Base-by-base conservation (phyloP, 2,329 filamentous ascomycete species). In the Epichloe festucae region DNA sequence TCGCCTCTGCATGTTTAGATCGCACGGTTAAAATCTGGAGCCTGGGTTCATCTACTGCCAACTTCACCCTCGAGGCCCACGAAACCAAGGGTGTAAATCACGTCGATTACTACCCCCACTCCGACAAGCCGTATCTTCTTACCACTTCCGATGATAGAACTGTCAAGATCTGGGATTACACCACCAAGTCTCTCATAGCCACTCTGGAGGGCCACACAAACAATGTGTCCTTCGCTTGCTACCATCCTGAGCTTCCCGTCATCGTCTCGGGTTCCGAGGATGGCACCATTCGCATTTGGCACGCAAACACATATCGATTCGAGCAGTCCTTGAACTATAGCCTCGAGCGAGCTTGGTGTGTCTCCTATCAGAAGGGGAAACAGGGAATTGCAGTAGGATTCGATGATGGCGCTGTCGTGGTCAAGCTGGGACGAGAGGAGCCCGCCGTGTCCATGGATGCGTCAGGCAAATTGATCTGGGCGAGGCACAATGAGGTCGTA, bases 101-200 rank as follows among this genome's bases (percentile, higher is more conserved):
- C 65, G 90, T 98, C 61, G 93, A 98, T 65, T 98, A 85, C 71
- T 85, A 85, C 63, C 82, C 82, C 11, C 81, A 84, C 62, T 82
- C 81, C 59, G 82, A 85, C 64, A 85, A 85, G 67, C 82, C 82
- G 27, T 97, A 98, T 65, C 83, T 98, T 45, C 83, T 98, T 57
- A 98, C 93, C 23, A 96, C 91, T 14, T 95, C 89, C 7, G 93
- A 98, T 67, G 93, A 97, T 69, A 83, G 88, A 62, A 97, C 91
- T 1, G 89, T 97, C 61, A 97, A 97, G 76, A 82, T 98, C 51
- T 98, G 93, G 91, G 93, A 98, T 66, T 97, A 98, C 74, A 97
- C 91, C 12, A 97, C 90, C 47, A 98, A 98, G 72, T 93, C 89
- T 12, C 76, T 97, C 58, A 96, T 97, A 65, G 93, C 93, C 34